These are phyloP conservation scores for Pythium pyrilobum DNA, from an alignment of 352 stramenopile genomes.

Conservation along the genomic window DNA sequence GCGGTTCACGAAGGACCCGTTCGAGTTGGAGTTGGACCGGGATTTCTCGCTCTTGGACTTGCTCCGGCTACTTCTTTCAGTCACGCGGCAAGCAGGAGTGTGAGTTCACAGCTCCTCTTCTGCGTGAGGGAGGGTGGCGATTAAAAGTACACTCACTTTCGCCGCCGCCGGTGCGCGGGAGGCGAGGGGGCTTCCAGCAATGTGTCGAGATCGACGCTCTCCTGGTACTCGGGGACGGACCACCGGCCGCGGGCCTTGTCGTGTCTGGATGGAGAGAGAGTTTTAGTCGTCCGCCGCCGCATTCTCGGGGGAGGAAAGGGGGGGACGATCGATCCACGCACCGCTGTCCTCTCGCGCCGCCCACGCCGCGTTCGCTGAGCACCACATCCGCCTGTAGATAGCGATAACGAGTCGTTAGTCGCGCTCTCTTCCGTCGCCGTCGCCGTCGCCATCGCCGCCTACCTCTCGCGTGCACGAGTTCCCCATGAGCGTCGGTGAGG, in stretches of 20 bases:
- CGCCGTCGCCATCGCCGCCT: neutral
- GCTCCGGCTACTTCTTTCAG: slow-evolving; percentile 10
- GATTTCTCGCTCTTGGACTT: slow-evolving; percentile 36
- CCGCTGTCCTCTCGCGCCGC: slow-evolving; percentile 35
- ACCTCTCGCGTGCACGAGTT: slow-evolving; percentile 28
- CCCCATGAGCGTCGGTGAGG: slow-evolving; percentile 14
- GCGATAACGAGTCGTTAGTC: neutral
- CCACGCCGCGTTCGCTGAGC: slow-evolving; percentile 36
- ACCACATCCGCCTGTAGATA: slow-evolving; percentile 51
- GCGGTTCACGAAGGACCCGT: slow-evolving; percentile 1
- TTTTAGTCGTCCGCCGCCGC: neutral
- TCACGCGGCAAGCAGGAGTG: too few relatives aligned
- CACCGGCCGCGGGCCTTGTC: slow-evolving; percentile 56
- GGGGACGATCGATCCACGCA: too few relatives aligned
- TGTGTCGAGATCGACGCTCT: slow-evolving; percentile 77
- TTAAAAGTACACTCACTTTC: slow-evolving; percentile 50
- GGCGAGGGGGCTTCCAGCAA: slow-evolving; percentile 70
- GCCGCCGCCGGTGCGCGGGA: slow-evolving; percentile 32
- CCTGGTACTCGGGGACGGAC: slow-evolving; percentile 54
- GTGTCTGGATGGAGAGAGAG: slow-evolving; percentile 13
- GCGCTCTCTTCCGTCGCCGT: neutral
- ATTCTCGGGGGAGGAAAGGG: too few relatives aligned
- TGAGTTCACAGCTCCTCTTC: too few relatives aligned
- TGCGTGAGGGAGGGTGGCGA: too few relatives aligned
- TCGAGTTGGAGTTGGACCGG: slow-evolving; percentile 22